phyloP scores from a whole-genome alignment of 1,139 yeast species.

The Hyphopichia wangnamkhiaoensis region DNA sequence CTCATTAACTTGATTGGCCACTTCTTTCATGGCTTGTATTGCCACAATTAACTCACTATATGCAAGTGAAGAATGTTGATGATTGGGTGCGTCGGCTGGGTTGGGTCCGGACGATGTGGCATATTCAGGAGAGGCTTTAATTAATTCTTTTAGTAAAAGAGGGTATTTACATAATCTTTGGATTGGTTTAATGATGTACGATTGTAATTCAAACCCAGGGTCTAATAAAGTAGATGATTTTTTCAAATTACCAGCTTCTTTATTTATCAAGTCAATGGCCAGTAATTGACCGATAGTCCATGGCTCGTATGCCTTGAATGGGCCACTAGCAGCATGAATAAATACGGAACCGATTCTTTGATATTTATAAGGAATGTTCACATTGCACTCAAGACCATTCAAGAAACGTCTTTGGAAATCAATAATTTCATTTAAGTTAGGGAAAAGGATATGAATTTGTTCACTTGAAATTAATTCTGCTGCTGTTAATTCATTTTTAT shows the following conservation, averaged over 20 bases:
- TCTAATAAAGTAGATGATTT: conserved; percentile 67
- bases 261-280: conserved; percentile 77
- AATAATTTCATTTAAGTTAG: conserved; percentile 79
- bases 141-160: conserved; percentile 69
- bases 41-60: conserved; percentile 74
- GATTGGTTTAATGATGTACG: conserved; percentile 88
- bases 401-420: conserved; percentile 92
- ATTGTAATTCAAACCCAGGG: conserved; percentile 86
- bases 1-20: conserved; percentile 90
- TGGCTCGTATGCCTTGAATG: conserved; percentile 87
- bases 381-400: conserved; percentile 86
- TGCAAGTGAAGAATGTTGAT: conserved; percentile 53
- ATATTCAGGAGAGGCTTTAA: conserved; percentile 58
- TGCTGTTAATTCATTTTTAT: conserved; percentile 65
- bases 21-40: conserved; percentile 56
- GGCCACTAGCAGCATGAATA: conserved; percentile 72
- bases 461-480: conserved; percentile 76
- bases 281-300: conserved; percentile 85
- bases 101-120: too few species aligned
- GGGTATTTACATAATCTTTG: conserved; percentile 96
- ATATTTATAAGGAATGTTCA: conserved; percentile 68
- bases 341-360: conserved; percentile 90
- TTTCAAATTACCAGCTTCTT: conserved; percentile 58
- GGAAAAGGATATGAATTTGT: conserved; percentile 78
- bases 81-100: conserved; percentile 37